Evolutionary conservation across 2,329 filamentous ascomycete genomes (phyloP).

Genomic region (Ophiostoma pallidulum): DNA sequence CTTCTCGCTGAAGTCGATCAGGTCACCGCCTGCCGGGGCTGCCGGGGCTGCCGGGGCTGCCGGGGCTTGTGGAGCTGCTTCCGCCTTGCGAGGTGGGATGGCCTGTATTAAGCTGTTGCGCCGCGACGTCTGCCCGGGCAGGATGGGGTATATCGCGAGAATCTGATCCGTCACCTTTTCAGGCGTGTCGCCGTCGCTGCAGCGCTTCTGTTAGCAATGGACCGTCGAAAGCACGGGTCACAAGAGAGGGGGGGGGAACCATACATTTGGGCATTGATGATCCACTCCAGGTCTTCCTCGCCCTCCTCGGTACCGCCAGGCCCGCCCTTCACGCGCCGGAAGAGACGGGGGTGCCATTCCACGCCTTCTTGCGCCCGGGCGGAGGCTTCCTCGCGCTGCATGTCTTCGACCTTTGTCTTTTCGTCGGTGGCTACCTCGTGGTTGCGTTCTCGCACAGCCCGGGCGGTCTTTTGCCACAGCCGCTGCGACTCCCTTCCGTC

Average conservation of each 20-base stretch:
- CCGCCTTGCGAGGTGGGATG: conserved; percentile 22
- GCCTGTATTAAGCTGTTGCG: conserved; percentile 49
- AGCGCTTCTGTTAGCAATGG: conserved; percentile 2
- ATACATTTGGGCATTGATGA: conserved; percentile 80
- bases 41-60: conserved; percentile 8
- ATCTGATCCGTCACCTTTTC: conserved; percentile 72
- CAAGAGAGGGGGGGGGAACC: no score
- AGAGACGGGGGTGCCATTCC: conserved; percentile 83
- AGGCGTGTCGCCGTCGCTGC: conserved; percentile 50
- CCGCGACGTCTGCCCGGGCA: conserved; percentile 61
- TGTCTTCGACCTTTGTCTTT: conserved; percentile 92
- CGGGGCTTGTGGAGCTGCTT: conserved; percentile 15
- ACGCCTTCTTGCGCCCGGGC: conserved; percentile 65
- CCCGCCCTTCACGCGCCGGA: conserved; percentile 63
- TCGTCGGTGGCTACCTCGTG: conserved; percentile 87
- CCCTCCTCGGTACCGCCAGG: conserved; percentile 65
- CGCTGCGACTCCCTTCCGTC: conserved; percentile 81
- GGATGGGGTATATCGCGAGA: conserved; percentile 72
- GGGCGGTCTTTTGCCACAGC: conserved; percentile 73
- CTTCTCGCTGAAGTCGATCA: conserved; percentile 50
- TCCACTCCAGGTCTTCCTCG: conserved; percentile 88
- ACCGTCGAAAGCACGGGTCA: no score
- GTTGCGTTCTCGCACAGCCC: conserved; percentile 74
- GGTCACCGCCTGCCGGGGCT: conserved; percentile 26
- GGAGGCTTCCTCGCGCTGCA: conserved; percentile 80